Evolutionary conservation across 140 eudicot genomes (phyloP).

Genomic region (Cichorium intybus): DNA sequence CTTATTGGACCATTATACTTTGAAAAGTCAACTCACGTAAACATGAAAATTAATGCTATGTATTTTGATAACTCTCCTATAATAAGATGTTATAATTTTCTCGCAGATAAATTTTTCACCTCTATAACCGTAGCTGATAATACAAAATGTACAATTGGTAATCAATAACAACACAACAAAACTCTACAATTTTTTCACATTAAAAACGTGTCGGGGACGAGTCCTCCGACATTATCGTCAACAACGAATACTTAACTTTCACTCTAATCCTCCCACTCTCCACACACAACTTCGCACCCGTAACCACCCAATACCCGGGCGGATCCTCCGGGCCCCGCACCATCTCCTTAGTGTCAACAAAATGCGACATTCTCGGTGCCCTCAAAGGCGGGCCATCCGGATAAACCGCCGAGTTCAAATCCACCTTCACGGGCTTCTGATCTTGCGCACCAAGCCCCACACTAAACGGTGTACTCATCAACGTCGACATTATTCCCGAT

Average conservation of each 20-base stretch:
- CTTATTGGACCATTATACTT: too few species aligned
- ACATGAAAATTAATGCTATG: too few species aligned
- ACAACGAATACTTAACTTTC: constrained; percentile 79
- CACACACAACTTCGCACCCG: constrained; percentile 90
- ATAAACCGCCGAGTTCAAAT: constrained; percentile 81
- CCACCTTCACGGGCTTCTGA: constrained; percentile 59
- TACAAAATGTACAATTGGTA: constrained; percentile 27
- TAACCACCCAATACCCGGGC: constrained; percentile 97
- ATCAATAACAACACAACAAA: neutral
- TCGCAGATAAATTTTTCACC: neutral
- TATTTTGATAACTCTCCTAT: too few species aligned
- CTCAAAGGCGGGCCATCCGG: constrained; percentile 84
- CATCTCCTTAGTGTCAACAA: constrained; percentile 90
- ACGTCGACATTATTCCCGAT: constrained; percentile 79
- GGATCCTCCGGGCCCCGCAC: constrained; percentile 93
- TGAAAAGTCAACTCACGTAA: too few species aligned
- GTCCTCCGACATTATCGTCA: constrained; percentile 76
- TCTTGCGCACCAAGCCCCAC: constrained; percentile 49
- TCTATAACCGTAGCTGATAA: constrained; percentile 9
- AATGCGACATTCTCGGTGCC: constrained; percentile 60
- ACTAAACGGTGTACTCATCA: constrained; percentile 84
- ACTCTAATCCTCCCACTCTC: constrained; percentile 75
- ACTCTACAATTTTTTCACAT: constrained; percentile 33
- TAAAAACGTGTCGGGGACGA: too few species aligned
- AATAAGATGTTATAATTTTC: too few species aligned